Evolutionary conservation across 208 protist species (phyloP), one percentile per base, ranked within the genome.

Genomic region (Trypanosoma brucei): DNA sequence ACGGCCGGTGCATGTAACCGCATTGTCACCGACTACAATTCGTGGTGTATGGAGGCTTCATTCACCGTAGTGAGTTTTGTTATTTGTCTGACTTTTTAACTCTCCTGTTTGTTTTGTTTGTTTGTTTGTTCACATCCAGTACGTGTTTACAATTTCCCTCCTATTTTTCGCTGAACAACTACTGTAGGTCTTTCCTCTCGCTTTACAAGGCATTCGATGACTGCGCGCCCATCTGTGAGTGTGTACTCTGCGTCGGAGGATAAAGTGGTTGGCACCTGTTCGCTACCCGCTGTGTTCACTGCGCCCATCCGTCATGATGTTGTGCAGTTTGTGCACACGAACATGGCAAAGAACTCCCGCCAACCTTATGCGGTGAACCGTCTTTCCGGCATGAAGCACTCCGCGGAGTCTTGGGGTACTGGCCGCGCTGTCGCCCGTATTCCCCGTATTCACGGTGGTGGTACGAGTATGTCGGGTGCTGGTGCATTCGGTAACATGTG

Each of bases 401-500:
- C 97, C 59, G 98, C 98, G 52, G 86, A 98, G 61, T 99, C 98
- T 44, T 99, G 98, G 98, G 98, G 98, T 85, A 99, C 98, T 70
- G 98, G 98, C 78, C 89, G 98, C 69, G 98, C 98, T 61, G 98
- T 99, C 37, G 94, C 98, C 46, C 97, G 98, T 98, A 99, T 99
- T 85, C 98, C 98, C 46, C 97, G 98, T 94, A 98, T 99, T 68
- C 65, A 72, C 64, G 98, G 98, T 62, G 90, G 95, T 68, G 98
- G 98, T 87, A 99, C 98, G 58, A 91, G 95, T 88, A 91, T 96
- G 63, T 89, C 96, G 56, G 98, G 98, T 62, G 96, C 98, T 83
- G 98, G 94, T 94, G 98, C 98, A 58, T 99, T 99, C 82, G 98
- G 97, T 65, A 99, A 99, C 96, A 98, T 99, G 97, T 99, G 97